phyloP scores from a whole-genome alignment of 108 stramenopile species.

The Cylindrotheca closterium region DNA sequence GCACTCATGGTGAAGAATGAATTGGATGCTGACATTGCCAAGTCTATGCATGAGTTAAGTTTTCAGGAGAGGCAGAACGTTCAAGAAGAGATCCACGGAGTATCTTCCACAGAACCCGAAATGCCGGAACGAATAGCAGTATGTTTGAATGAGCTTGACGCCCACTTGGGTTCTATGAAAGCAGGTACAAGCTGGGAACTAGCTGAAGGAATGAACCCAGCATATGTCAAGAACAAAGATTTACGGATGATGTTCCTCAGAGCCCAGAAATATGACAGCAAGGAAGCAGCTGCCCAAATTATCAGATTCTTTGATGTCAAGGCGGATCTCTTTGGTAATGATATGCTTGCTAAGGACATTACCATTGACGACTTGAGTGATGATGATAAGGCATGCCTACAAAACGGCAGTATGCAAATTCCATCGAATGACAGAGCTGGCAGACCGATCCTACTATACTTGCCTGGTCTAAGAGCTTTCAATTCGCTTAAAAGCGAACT shows the following conservation, averaged over 20 bases:
- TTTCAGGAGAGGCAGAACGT: conserved; percentile 16
- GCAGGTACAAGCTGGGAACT: conserved; percentile 2
- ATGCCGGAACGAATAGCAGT: background rate
- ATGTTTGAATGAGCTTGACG: background rate
- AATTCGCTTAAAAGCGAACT: conserved; percentile 4
- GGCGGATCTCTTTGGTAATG: conserved; percentile 8
- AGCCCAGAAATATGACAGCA: conserved; percentile 13
- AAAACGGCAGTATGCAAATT: conserved; percentile 1
- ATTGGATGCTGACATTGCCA: too few relatives aligned
- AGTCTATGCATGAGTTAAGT: conserved; percentile 5
- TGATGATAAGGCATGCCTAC: conserved; percentile 3
- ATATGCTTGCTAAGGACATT: background rate
- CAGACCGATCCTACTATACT: background rate
- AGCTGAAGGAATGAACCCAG: background rate
- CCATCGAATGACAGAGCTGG: conserved; percentile 8
- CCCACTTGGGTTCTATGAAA: background rate
- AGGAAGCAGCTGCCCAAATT: conserved; percentile 8
- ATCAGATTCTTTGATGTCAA: conserved; percentile 17
- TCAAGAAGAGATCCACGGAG: conserved; percentile 21
- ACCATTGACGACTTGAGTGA: too few relatives aligned
- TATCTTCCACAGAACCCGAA: background rate
- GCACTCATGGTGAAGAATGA: too few relatives aligned
- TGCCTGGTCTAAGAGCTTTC: conserved; percentile 7
- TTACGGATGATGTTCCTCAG: conserved; percentile 18
- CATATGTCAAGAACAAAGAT: conserved; percentile 2